phyloP scores from a whole-genome alignment of 2,329 filamentous ascomycete species.

The Curvularia verruculosa region DNA sequence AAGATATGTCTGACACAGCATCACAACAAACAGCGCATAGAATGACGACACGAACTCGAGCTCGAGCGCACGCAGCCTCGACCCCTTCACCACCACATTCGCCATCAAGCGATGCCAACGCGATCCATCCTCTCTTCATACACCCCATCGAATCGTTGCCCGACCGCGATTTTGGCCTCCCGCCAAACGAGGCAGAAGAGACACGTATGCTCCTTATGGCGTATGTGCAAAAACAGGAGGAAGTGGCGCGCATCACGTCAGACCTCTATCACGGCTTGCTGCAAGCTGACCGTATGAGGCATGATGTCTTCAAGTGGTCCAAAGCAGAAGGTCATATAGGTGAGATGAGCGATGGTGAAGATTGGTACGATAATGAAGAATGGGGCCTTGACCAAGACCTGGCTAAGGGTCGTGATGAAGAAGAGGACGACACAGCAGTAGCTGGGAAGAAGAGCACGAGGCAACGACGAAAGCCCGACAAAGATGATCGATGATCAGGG shows the following conservation, averaged over 20 bases:
- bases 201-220: conserved; percentile 74
- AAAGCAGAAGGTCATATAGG: conserved; percentile 78
- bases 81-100: conserved; percentile 52
- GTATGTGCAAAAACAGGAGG: conserved; percentile 86
- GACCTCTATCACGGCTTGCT: conserved; percentile 73
- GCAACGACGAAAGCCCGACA: conserved; percentile 45
- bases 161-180: conserved; percentile 74
- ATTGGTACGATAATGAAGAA: conserved; percentile 85
- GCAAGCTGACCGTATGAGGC: conserved; percentile 73
- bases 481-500: conserved; percentile 41
- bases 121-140: conserved; percentile 76
- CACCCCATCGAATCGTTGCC: conserved; percentile 66
- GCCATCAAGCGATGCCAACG: conserved; percentile 57
- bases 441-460: conserved; percentile 58
- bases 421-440: conserved; percentile 68
- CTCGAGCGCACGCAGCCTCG: conserved; percentile 56
- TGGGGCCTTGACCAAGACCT: conserved; percentile 76
- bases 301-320: conserved; percentile 74
- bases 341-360: conserved; percentile 86
- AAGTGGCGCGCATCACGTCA: conserved; percentile 74
- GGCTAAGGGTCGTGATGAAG: conserved; percentile 83
- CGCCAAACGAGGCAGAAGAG: conserved; percentile 76
- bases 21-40: conserved; percentile 55
- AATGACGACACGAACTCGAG: conserved; percentile 63
- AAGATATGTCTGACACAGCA: conserved; percentile 52